Conservation (phyloP, 352 stramenopile species). For the Peronosclerospora sorghi region DNA sequence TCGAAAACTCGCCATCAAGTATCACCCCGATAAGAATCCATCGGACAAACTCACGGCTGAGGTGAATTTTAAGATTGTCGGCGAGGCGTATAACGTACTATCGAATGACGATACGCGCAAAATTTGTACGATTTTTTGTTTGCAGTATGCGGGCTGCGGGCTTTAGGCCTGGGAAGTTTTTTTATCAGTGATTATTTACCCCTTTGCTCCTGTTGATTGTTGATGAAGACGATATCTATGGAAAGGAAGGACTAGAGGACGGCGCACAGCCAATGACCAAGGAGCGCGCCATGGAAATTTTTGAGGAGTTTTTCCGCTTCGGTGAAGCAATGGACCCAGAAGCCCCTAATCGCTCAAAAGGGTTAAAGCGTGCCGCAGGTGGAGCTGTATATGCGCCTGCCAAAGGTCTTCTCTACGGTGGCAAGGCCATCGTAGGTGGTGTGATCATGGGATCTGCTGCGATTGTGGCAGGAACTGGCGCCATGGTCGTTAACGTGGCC, state of each 20-base stretch:
- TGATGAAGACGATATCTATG: slow-evolving; percentile 83
- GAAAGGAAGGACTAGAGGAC: slow-evolving; percentile 86
- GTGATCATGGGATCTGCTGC: slow-evolving; percentile 80
- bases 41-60: slow-evolving; percentile 72
- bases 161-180: too few species aligned
- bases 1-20: slow-evolving; percentile 87
- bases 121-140: slow-evolving; percentile 75
- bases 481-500: slow-evolving; percentile 76
- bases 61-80: slow-evolving; percentile 91
- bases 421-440: slow-evolving; percentile 70
- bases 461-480: slow-evolving; percentile 57
- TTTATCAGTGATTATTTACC: slow-evolving; percentile 3
- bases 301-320: slow-evolving; percentile 81
- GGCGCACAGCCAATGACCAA: slow-evolving; percentile 74
- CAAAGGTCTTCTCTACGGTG: slow-evolving; percentile 75
- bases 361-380: slow-evolving; percentile 61
- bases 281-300: slow-evolving; percentile 76
- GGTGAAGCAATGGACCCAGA: slow-evolving; percentile 78
- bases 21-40: slow-evolving; percentile 89
- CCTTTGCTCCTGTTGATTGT: not conserved
- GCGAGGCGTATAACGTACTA: slow-evolving; percentile 90
- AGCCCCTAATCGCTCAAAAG: slow-evolving; percentile 63
- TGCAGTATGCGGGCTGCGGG: too few species aligned
- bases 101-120: slow-evolving; percentile 84
- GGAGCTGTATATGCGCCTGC: slow-evolving; percentile 72